Percentiles rank a stretch among this genome's conserved stretches.
These are phyloP conservation scores for Apostasia ramifera DNA, from an alignment of 106 monocot species.

Conservation along the genomic window DNA sequence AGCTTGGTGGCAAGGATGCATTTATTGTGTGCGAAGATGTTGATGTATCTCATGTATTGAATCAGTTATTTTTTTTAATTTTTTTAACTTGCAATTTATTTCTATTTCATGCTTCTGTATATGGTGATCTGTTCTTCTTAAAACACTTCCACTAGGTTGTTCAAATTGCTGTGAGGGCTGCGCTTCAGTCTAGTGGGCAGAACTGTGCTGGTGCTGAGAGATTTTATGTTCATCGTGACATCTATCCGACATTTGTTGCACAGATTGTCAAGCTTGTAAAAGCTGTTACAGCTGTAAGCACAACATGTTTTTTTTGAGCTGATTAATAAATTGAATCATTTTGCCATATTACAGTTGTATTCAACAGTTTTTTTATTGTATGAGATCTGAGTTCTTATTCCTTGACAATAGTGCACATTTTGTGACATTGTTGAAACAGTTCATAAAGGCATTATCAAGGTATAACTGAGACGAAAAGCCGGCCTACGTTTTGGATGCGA, in stretches of 20 bases:
- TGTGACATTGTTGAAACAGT: no score
- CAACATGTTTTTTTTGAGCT: background rate
- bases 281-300: slow-evolving; percentile 93
- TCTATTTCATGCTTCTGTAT: background rate
- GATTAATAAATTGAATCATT: no score
- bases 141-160: slow-evolving; percentile 50
- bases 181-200: slow-evolving; percentile 97
- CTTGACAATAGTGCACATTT: background rate
- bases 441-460: no score
- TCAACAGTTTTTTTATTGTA: no score
- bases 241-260: slow-evolving; percentile 79
- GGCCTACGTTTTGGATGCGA: no score
- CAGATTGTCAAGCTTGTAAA: slow-evolving; percentile 89
- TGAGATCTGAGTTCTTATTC: no score
- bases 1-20: slow-evolving; percentile 99
- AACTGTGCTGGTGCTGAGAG: slow-evolving; percentile 99
- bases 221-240: slow-evolving; percentile 91
- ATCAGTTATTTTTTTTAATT: background rate
- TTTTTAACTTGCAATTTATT: background rate
- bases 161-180: slow-evolving; percentile 85
- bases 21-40: slow-evolving; percentile 99
- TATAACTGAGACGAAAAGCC: no score
- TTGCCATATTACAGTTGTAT: no score
- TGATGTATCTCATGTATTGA: slow-evolving; percentile 73
- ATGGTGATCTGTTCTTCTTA: background rate